Conservation (phyloP, 2,329 filamentous ascomycete genomes). For the Raffaelea arxii region DNA sequence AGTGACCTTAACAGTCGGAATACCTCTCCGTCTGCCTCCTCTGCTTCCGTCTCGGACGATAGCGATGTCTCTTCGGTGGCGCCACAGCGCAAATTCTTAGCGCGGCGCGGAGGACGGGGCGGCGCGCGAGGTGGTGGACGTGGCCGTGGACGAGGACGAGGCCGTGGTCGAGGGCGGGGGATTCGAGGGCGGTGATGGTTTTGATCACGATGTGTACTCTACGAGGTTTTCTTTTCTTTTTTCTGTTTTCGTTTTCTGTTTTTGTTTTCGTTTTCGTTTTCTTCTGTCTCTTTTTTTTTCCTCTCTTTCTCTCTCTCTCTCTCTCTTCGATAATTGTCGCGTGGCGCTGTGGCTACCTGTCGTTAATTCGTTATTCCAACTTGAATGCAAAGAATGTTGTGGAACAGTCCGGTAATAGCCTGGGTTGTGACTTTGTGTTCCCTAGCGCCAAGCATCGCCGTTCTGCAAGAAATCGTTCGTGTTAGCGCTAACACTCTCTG, state of each 20-base stretch:
- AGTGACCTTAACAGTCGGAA: not conserved
- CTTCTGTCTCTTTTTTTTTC: not conserved
- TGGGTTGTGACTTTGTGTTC: no score
- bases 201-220: not conserved
- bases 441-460: no score
- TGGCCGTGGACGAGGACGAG: slow-evolving; percentile 3
- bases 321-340: no score
- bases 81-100: not conserved
- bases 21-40: not conserved
- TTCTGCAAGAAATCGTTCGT: no score
- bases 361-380: no score
- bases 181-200: not conserved
- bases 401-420: no score
- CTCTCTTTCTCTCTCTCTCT: no score
- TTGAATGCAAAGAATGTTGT: no score
- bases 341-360: no score
- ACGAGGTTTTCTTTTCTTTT: not conserved
- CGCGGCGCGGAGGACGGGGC: slow-evolving; percentile 11
- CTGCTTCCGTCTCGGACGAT: not conserved
- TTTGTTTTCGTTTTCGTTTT: slow-evolving; percentile 37
- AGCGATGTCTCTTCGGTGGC: not conserved
- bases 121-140: not conserved
- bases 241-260: slow-evolving; percentile 25
- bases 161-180: slow-evolving; percentile 9
- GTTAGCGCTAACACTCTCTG: no score